Conservation (phyloP, 164 flowering plant genomes). For the Cinnamomum micranthum region DNA sequence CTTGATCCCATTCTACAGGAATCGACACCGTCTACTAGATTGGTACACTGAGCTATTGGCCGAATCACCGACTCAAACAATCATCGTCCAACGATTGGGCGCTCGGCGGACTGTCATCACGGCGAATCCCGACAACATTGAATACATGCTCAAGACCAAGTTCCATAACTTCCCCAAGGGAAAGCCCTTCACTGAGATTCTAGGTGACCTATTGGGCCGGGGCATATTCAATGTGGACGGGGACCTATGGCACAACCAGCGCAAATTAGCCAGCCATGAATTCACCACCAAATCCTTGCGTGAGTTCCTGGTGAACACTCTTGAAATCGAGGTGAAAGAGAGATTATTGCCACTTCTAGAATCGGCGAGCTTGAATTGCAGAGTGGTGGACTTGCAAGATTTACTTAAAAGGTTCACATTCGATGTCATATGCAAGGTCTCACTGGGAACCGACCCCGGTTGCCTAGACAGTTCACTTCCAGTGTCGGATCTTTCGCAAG, state of each 20-base stretch:
- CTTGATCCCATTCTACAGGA: constrained; percentile 48
- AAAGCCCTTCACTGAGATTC: constrained; percentile 54
- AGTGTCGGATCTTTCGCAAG: constrained; percentile 28
- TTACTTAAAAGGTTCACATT: constrained; percentile 49
- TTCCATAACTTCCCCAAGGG: constrained; percentile 75
- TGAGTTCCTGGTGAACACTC: constrained; percentile 30
- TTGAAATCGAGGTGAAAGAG: constrained; percentile 40
- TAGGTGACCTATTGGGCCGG: constrained; percentile 63
- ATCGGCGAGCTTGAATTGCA: constrained; percentile 14
- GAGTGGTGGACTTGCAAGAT: constrained; percentile 37
- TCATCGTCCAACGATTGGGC: constrained; percentile 47
- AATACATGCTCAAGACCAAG: constrained; percentile 59
- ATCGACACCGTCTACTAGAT: constrained; percentile 48
- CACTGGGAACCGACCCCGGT: constrained; percentile 51
- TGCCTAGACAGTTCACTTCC: constrained; percentile 39
- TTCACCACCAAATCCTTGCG: constrained; percentile 46
- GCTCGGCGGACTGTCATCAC: constrained; percentile 52
- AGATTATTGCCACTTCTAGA: constrained; percentile 49
- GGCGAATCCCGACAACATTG: constrained; percentile 64
- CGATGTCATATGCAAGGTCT: constrained; percentile 48
- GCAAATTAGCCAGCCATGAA: constrained; percentile 62
- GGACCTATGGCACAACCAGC: constrained; percentile 47
- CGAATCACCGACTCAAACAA: constrained; percentile 47
- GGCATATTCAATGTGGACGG: constrained; percentile 83
- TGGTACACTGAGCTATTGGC: constrained; percentile 73